Conservation (phyloP, 495 filamentous ascomycete species). For the Acidomyces sp. region DNA sequence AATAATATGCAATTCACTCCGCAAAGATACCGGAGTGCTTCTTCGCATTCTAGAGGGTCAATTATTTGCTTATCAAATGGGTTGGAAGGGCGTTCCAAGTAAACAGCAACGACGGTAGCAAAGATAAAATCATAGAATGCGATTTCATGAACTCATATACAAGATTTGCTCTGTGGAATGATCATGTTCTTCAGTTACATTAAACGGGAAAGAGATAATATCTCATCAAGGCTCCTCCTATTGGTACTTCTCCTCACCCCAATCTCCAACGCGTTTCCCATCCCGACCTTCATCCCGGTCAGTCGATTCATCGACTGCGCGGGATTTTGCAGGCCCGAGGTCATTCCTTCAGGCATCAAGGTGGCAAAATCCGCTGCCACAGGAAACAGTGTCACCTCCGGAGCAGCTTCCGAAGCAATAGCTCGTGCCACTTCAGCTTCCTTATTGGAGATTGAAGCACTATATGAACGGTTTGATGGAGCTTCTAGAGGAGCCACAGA, state of each 20-base stretch:
- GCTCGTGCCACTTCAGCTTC: background rate
- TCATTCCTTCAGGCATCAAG: slow-evolving; percentile 8
- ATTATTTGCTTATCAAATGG: too few relatives aligned
- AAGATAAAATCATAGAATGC: too few relatives aligned
- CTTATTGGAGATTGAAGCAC: slow-evolving; percentile 8
- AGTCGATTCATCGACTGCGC: slow-evolving; percentile 10
- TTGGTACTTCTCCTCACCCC: too few relatives aligned
- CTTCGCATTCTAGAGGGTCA: too few relatives aligned
- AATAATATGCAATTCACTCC: too few relatives aligned
- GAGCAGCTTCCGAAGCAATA: background rate
- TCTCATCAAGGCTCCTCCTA: slow-evolving; percentile 9
- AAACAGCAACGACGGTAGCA: too few relatives aligned
- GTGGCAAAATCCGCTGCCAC: background rate
- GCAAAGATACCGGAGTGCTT: too few relatives aligned
- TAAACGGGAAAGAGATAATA: too few relatives aligned
- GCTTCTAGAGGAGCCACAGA: slow-evolving; percentile 12
- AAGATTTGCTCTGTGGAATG: too few relatives aligned
- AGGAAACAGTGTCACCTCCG: slow-evolving; percentile 3
- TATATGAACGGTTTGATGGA: slow-evolving; percentile 14
- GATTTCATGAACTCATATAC: too few relatives aligned
- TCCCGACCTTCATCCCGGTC: slow-evolving; percentile 4
- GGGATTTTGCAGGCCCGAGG: slow-evolving; percentile 10
- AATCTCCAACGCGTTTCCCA: slow-evolving; percentile 1
- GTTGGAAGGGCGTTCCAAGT: too few relatives aligned
- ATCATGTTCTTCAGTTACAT: too few relatives aligned